phyloP scores from a whole-genome alignment of 2,329 filamentous ascomycete genomes.

The Teratosphaeria pseudoeucalypti region DNA sequence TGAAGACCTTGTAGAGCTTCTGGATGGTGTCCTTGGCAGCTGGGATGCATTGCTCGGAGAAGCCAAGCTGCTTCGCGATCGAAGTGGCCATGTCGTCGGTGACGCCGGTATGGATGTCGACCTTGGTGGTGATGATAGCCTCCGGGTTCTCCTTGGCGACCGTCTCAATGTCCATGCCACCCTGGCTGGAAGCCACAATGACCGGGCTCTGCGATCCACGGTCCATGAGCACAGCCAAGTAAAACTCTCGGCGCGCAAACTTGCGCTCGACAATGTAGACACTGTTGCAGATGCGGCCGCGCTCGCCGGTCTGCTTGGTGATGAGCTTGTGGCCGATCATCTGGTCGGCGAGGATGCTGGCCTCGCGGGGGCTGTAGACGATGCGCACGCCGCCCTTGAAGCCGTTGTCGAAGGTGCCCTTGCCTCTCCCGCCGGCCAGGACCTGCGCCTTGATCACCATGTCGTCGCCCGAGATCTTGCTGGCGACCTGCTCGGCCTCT shows the following conservation, averaged over 20 bases:
- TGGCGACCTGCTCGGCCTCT: slow-evolving; percentile 87
- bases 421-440: slow-evolving; percentile 92
- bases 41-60: slow-evolving; percentile 95
- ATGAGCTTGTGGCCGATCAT: slow-evolving; percentile 99
- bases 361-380: slow-evolving; percentile 92
- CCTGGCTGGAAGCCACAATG: slow-evolving; percentile 95
- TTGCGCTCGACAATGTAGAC: slow-evolving; percentile 99
- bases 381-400: slow-evolving; percentile 97
- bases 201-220: slow-evolving; percentile 81
- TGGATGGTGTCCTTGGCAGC: slow-evolving; percentile 94
- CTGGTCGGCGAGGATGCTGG: slow-evolving; percentile 95
- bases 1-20: slow-evolving; percentile 98
- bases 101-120: slow-evolving; percentile 89
- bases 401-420: slow-evolving; percentile 95
- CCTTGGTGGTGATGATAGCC: slow-evolving; percentile 85
- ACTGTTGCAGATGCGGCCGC: slow-evolving; percentile 85
- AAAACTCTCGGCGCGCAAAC: slow-evolving; percentile 97
- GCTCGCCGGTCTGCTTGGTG: slow-evolving; percentile 97
- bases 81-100: slow-evolving; percentile 88
- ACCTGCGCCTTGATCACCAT: slow-evolving; percentile 99
- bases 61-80: slow-evolving; percentile 86
- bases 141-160: slow-evolving; percentile 97
- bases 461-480: slow-evolving; percentile 81
- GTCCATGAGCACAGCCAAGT: slow-evolving; percentile 98
- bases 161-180: slow-evolving; percentile 97